These are phyloP conservation scores for Albifimbria verrucaria DNA, from an alignment of 2,329 filamentous ascomycete genomes.

Conservation along the genomic window DNA sequence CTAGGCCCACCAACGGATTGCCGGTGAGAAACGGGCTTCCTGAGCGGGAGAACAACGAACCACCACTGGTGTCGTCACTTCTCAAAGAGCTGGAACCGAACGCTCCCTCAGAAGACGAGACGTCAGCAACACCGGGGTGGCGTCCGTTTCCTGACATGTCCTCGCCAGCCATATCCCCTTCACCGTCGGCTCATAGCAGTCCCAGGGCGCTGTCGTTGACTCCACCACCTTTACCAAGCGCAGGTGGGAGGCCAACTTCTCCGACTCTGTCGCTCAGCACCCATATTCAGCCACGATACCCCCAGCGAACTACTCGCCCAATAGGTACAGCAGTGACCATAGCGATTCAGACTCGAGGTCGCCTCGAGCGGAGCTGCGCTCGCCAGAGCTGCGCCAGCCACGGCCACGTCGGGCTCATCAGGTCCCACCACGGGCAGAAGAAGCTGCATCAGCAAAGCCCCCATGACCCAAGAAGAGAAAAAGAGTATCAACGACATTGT, in stretches of 20 bases:
- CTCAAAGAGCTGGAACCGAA: slow-evolving; percentile 81
- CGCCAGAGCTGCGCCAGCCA: slow-evolving; percentile 50
- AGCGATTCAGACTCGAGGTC: slow-evolving; percentile 18
- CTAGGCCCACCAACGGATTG: slow-evolving; percentile 15
- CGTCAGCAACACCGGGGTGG: slow-evolving; percentile 21
- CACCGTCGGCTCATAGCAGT: slow-evolving; percentile 62
- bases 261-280: slow-evolving; percentile 66
- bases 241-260: slow-evolving; percentile 55
- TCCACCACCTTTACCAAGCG: slow-evolving; percentile 62
- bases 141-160: slow-evolving; percentile 32
- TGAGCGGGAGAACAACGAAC: slow-evolving; percentile 42
- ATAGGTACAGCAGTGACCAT: slow-evolving; percentile 20
- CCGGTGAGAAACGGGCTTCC: slow-evolving; percentile 18
- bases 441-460: slow-evolving; percentile 64
- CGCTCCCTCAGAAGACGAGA: slow-evolving; percentile 56
- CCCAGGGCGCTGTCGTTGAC: slow-evolving; percentile 65
- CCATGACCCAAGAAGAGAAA: slow-evolving; percentile 78
- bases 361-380: slow-evolving; percentile 23
- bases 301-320: slow-evolving; percentile 74
- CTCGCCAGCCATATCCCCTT: slow-evolving; percentile 66
- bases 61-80: slow-evolving; percentile 82
- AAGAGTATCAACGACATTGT: slow-evolving; percentile 87
- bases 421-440: slow-evolving; percentile 46
- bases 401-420: slow-evolving; percentile 45
- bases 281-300: slow-evolving; percentile 69